Base-by-base conservation (phyloP, 371 early-diverging fungal species). In the Paramicrosporidium saccamoebae region DNA sequence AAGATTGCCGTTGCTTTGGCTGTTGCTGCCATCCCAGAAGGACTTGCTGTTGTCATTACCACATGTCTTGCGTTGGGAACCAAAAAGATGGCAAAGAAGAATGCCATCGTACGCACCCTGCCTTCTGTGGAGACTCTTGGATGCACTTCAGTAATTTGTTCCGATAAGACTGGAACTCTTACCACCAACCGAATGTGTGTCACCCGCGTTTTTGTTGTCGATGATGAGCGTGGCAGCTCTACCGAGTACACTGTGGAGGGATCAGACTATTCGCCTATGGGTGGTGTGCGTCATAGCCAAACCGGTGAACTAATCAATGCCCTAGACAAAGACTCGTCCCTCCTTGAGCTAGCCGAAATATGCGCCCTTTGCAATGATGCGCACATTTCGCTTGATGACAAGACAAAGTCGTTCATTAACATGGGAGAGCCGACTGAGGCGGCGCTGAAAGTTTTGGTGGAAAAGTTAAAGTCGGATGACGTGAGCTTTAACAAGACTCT, bases 11-110 rank as follows among this genome's bases (percentile, higher is more conserved):
- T 95, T 24, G 86, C 92, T 5, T 47, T 95, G 29, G 94, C 95
- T 20, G 92, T 94, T n/a, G 90, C 94, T 21, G 92, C 90, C 23
- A 90, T 95, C 33, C 96, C 96, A 24, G 94, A 95, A 55, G 96
- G 96, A 25, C 44, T 95, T 17, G 74, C 84, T 8, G 86, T 82
- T 21, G 78, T 88, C 25, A 88, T 92, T 28, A 86, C 92, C 12
- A 81, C 86, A 18, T 86, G 86, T 39, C 53, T 94, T 25, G 86
- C 90, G 14, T 54, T 86, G 19, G 92, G 86, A 23, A 81, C 90
- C 23, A 68, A 74, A 38, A 68, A 71, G 42, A 86, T 95, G 94
- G 88, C 92, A 22, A 58, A 60, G 24, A 62, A 77, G 42, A 68
- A 77, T 27, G 92, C 88, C n/a, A 81, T 95, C 33, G 86, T 90